Base-by-base conservation (phyloP, 129 eudicot genomes). In the Ambrosia artemisiifolia region DNA sequence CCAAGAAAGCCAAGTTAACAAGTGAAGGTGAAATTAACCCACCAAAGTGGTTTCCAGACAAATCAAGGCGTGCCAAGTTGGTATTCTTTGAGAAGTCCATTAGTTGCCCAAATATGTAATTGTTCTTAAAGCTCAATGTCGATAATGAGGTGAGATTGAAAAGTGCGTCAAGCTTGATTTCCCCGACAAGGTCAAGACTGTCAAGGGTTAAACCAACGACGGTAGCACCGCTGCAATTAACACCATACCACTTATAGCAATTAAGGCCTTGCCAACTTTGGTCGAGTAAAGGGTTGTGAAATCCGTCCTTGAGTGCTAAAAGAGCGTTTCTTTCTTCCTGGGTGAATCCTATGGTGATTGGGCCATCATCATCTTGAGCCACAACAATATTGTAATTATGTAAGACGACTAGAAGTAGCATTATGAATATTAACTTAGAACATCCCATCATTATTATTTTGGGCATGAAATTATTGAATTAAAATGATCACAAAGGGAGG, bases 11-110 rank as follows among this genome's bases (percentile, higher is more conserved):
- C 18, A 85, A 75, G 13, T 36, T 36, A 18, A 79, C 68, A 33
- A 88, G 81, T 12, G 95, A 85, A 32, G 78, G 48, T 40, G 95
- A 71, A 47, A 88, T 83, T n/a, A 78, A 51, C 11, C 95, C 87
- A 8, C 33, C 55, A 40, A 88, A 85, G 3, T 51, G 56, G 80
- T 88, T 88, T 53, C 63, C 73, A 1, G 95, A 88, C 48, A 88
- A 51, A 56, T 88, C 91, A 60, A 88, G 69, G 0, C 34, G 62
- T 6, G n/a, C 65, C 63, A 88, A 67, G 32, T 67, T 79, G 6
- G 30, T 75, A 61, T 83, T 83, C 19, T 62, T 32, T 3, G 87
- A 70, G 42, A 88, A 88, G 33, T 88, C 80, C 95, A 83, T 85
- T 53, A 88, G 35, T n/a, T 76, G 75, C 14, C 95, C 95, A 2